These are phyloP conservation scores for apple (Malus domestica) DNA, from an alignment of 306 rosid genomes.

Conservation along the genomic window DNA sequence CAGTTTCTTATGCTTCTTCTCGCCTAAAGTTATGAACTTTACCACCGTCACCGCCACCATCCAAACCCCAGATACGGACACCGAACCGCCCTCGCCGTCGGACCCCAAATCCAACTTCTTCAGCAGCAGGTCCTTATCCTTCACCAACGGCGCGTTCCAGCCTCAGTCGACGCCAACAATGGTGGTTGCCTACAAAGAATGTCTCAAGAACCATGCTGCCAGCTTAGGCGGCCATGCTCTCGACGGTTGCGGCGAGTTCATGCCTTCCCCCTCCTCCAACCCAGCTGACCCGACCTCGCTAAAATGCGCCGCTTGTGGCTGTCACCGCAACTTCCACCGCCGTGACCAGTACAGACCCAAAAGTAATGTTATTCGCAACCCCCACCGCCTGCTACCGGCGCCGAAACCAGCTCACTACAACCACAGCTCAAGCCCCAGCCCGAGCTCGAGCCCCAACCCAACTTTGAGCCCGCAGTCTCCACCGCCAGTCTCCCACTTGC, in stretches of 20 bases:
- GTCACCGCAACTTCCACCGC: slow-evolving; percentile 98
- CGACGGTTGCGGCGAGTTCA: slow-evolving; percentile 92
- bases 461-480: slow-evolving; percentile 62
- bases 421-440: slow-evolving; percentile 46
- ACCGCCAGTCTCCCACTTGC: slow-evolving; percentile 66
- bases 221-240: slow-evolving; percentile 73
- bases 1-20: neutral
- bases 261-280: slow-evolving; percentile 41
- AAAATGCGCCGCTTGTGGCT: slow-evolving; percentile 87
- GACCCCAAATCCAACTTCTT: slow-evolving; percentile 16
- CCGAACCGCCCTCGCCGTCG: slow-evolving; percentile 38
- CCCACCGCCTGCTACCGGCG: slow-evolving; percentile 19
- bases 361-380: slow-evolving; percentile 5
- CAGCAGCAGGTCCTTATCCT: slow-evolving; percentile 26
- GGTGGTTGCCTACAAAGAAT: slow-evolving; percentile 53
- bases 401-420: slow-evolving; percentile 13
- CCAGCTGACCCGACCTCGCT: slow-evolving; percentile 59
- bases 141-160: slow-evolving; percentile 48
- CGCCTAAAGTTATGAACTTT: slow-evolving; percentile 41
- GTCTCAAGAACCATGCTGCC: slow-evolving; percentile 91
- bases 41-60: slow-evolving; percentile 13
- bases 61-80: slow-evolving; percentile 27
- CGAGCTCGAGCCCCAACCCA: slow-evolving; percentile 42
- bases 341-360: slow-evolving; percentile 35
- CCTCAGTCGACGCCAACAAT: slow-evolving; percentile 22